Percentiles rank a stretch among this genome's conserved stretches.
These are phyloP conservation scores for Pseudogymnoascus sp. DNA, from an alignment of 2,329 filamentous ascomycete species.

Conservation along the genomic window DNA sequence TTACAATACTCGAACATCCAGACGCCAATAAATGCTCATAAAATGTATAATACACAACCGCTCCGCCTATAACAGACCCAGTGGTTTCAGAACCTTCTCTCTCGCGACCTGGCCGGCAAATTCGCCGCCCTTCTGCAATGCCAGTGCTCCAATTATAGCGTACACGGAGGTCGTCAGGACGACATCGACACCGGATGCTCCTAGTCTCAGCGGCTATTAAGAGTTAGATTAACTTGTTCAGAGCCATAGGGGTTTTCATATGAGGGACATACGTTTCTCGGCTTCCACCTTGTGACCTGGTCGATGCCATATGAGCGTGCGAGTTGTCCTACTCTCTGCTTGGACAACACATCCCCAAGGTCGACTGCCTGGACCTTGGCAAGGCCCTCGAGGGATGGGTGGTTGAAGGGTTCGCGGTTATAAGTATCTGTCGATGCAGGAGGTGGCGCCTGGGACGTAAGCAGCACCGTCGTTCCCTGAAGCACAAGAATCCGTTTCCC, in stretches of 20 bases:
- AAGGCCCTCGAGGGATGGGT: slow-evolving; percentile 66
- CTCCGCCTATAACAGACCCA: slow-evolving; percentile 27
- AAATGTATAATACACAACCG: slow-evolving; percentile 16
- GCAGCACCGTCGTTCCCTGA: slow-evolving; percentile 57
- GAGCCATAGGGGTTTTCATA: neutral
- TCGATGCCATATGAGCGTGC: slow-evolving; percentile 65
- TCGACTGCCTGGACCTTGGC: slow-evolving; percentile 61
- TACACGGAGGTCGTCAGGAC: slow-evolving; percentile 74
- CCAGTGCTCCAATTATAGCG: slow-evolving; percentile 80
- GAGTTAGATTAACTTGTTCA: neutral
- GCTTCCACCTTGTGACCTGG: slow-evolving; percentile 81
- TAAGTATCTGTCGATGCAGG: slow-evolving; percentile 38
- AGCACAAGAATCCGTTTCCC: slow-evolving; percentile 55
- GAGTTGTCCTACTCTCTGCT: slow-evolving; percentile 60
- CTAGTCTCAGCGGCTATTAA: slow-evolving; percentile 57
- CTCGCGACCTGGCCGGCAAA: slow-evolving; percentile 68
- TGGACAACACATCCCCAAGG: slow-evolving; percentile 56
- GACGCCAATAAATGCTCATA: slow-evolving; percentile 15
- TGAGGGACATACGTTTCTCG: slow-evolving; percentile 59
- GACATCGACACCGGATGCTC: slow-evolving; percentile 64
- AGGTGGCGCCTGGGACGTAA: slow-evolving; percentile 24
- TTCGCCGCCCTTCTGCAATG: slow-evolving; percentile 78
- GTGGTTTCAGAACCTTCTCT: slow-evolving; percentile 47
- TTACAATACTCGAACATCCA: slow-evolving; percentile 27
- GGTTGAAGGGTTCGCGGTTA: slow-evolving; percentile 55